These are phyloP conservation scores for Pichia norvegensis DNA, from an alignment of 1,139 yeast species.

Conservation along the genomic window DNA sequence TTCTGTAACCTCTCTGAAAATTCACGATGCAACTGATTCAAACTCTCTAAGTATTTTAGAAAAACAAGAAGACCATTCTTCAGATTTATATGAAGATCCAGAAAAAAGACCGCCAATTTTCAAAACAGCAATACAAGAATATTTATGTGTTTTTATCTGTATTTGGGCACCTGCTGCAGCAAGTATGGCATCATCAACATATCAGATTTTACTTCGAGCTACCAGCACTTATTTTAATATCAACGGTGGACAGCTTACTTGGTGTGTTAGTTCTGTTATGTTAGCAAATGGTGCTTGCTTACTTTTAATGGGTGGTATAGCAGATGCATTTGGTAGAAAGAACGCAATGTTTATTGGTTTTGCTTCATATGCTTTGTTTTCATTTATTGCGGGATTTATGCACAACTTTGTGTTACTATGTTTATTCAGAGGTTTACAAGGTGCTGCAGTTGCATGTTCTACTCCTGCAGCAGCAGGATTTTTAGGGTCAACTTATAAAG, in stretches of 20 bases:
- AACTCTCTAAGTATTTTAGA: slow-evolving; percentile 3
- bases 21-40: not conserved
- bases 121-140: slow-evolving; percentile 24
- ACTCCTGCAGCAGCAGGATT: slow-evolving; percentile 41
- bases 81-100: slow-evolving; percentile 18
- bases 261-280: slow-evolving; percentile 35
- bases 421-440: slow-evolving; percentile 36
- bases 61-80: slow-evolving; percentile 10
- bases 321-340: slow-evolving; percentile 38
- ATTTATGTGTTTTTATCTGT: slow-evolving; percentile 27
- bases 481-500: slow-evolving; percentile 33
- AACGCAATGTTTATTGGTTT: slow-evolving; percentile 31
- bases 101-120: slow-evolving; percentile 30
- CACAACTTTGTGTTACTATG: slow-evolving; percentile 30
- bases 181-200: slow-evolving; percentile 31
- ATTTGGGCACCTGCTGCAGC: slow-evolving; percentile 37
- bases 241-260: slow-evolving; percentile 34
- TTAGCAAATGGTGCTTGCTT: slow-evolving; percentile 37
- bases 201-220: slow-evolving; percentile 30
- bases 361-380: slow-evolving; percentile 28
- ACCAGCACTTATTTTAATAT: slow-evolving; percentile 30
- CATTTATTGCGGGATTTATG: slow-evolving; percentile 36
- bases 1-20: not conserved
- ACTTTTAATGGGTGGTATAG: slow-evolving; percentile 36
- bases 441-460: slow-evolving; percentile 34